phyloP scores from a whole-genome alignment of 2,329 filamentous ascomycete genomes.

The Colletotrichum sp. region DNA sequence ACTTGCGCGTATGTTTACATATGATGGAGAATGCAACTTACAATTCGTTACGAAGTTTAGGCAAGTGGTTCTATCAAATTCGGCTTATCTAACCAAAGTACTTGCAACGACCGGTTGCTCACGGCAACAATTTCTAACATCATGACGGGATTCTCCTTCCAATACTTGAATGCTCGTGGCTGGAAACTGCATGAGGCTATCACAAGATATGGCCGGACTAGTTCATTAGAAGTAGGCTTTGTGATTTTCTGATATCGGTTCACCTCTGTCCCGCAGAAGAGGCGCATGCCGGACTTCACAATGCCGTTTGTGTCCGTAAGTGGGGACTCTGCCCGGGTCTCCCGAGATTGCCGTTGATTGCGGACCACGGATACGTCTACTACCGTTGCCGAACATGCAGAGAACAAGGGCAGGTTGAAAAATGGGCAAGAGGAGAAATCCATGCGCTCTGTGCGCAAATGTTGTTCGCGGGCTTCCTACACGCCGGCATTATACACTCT shows the following conservation, averaged over 20 bases:
- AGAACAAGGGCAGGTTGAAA: not conserved
- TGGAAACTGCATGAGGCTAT: not conserved
- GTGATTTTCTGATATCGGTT: not conserved
- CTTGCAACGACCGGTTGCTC: not conserved
- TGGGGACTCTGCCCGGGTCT: not conserved
- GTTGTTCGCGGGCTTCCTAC: not conserved
- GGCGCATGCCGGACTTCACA: not conserved
- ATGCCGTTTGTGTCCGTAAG: not conserved
- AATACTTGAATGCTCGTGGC: not conserved
- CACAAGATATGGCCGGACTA: fast-evolving
- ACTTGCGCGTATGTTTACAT: fast-evolving
- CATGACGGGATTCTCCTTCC: not conserved
- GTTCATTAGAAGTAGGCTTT: not conserved
- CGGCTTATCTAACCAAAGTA: not conserved
- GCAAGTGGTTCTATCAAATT: not conserved
- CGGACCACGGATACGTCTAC: fast-evolving
- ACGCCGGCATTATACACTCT: not conserved
- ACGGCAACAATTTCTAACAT: not conserved
- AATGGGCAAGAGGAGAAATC: no score
- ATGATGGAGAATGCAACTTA: not conserved
- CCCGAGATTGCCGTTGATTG: not conserved
- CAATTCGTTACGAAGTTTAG: not conserved
- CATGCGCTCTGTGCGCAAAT: not conserved
- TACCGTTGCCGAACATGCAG: not conserved
- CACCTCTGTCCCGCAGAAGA: not conserved